Evolutionary conservation across 2,329 filamentous ascomycete genomes (phyloP), one percentile per base, ranked within the genome.

Genomic region (Colletotrichum tropicicola): DNA sequence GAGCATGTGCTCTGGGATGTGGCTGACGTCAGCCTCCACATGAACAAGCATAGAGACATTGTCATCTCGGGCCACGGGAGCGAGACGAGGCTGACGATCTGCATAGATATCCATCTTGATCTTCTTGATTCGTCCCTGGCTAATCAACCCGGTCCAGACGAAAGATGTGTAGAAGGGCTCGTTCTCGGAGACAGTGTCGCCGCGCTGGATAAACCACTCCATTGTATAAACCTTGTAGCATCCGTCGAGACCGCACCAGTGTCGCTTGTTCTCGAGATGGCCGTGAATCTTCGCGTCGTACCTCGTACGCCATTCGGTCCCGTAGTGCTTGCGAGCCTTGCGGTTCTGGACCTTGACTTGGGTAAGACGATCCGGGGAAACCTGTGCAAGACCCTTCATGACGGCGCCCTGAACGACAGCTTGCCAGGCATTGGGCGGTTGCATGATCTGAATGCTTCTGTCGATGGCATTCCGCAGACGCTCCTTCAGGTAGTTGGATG

Each of bases 271-370:
- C 27, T 72, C 68, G 21, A 80, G 67, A n/a, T 75, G 75, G 47
- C 56, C 80, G 75, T 95, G 92, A 73, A 89, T 91, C 48, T 86
- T 83, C 72, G 91, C 89, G 68, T 94, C 91, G 74, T 92, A 95
- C 0, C 92, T 90, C 0, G 92, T 94, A 0, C 92, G 92, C 76
- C 94, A 94, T 25, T 89, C 91, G 4, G 91, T 94, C 21, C 92
- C 92, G 73, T 95, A 94, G 73, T 92, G 89, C 85, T 90, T 92
- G 68, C 92, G 85, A 43, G 90, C 89, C 75, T 91, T 89, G 44
- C 92, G 83, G 35, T 79, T 79, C 65, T 75, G 74, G 28, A 83
- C 73, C 51, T 73, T 74, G 51, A 83, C 77, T 53, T 73, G 71
- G 10, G 75, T 76, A 27, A 75, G 74, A 10, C 71, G 68, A 8